These are phyloP conservation scores for Barnettozyma pratensis DNA, from an alignment of 805 yeast species.

Conservation along the genomic window DNA sequence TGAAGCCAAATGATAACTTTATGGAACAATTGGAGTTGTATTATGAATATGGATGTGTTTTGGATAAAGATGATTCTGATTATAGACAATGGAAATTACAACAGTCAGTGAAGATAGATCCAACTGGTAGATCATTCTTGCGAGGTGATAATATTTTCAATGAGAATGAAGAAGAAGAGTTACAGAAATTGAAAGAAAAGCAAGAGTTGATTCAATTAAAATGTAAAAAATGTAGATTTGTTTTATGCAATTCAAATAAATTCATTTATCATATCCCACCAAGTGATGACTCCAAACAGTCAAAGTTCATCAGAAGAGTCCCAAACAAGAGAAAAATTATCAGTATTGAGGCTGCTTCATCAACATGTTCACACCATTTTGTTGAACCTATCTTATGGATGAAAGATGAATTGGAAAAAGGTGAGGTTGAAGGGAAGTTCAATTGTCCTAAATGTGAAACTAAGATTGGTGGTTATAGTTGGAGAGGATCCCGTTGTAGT, in stretches of 20 bases:
- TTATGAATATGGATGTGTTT: conserved; percentile 37
- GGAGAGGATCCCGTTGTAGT: conserved; percentile 93
- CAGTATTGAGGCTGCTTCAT: conserved; percentile 50
- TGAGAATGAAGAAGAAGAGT: conserved; percentile 17
- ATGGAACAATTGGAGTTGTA: conserved; percentile 65
- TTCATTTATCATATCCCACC: conserved; percentile 67
- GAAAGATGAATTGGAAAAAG: conserved; percentile 63
- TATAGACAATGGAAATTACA: conserved; percentile 42
- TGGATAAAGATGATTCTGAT: conserved; percentile 26
- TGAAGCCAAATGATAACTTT: conserved; percentile 73
- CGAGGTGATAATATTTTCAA: conserved; percentile 29
- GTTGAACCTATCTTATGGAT: conserved; percentile 92
- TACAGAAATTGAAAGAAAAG: conserved; percentile 21
- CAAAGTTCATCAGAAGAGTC: conserved; percentile 60
- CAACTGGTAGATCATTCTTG: conserved; percentile 32
- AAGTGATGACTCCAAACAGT: conserved; percentile 55
- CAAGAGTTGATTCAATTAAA: conserved; percentile 41
- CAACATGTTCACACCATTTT: conserved; percentile 76
- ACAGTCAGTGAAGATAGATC: conserved; percentile 35
- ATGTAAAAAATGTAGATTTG: conserved; percentile 78
- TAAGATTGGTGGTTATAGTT: conserved; percentile 86
- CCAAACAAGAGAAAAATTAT: conserved; percentile 57
- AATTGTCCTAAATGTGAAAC: conserved; percentile 77
- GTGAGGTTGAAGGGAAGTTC: conserved; percentile 85
- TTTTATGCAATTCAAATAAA: conserved; percentile 57